Evolutionary conservation across 2,329 filamentous ascomycete genomes (phyloP), one percentile per base, ranked within the genome.

Genomic region (Ophiostoma piceae): DNA sequence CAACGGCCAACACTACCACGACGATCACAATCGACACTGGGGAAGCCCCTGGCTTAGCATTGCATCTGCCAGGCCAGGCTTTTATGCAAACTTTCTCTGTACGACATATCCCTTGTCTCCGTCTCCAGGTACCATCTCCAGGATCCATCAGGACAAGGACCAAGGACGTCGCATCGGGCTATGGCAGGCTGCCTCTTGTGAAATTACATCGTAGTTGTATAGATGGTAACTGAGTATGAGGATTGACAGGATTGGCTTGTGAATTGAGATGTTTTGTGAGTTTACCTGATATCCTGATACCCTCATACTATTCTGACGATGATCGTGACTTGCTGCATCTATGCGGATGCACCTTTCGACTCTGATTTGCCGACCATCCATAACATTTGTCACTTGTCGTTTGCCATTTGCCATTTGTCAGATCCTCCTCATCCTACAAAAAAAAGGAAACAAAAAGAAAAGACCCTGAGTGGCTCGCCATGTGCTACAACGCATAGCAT

Each of bases 1-100:
- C 41, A 12, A 41, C 66, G 54, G 60, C 19, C 19, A 47, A n/a
- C 16, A 32, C 12, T 2, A 2, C n/a, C 51, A 26, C n/a, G 62
- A 39, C 62, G 62, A 65, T 65, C 62, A 12, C 62, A 65, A 65
- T 65, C 62, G 62, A 22, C 62, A 65, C 51, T 29, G 51, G 51
- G 51, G 51, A 57, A 57, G 11, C 51, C n/a, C 51, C 51, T 47
- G 43, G 43, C 51, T 57, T 47, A n/a, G 43, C 22, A 57, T 57
- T 57, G 8, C 35, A 35, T 35, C 35, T 35, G 35, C 35, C 35
- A 35, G 35, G 35, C 35, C 35, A 35, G 35, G 35, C 35, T 35
- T 5, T 3, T 35, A 8, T 35, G 4, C 35, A 29, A 29, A 29
- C 8, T 8, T 35, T 35, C 8, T 35, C 35, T 35, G 9, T 32